Evolutionary conservation across 305 asterid species (phyloP), one percentile per base, ranked within the genome.

Genomic region (Nicotiana rustica): DNA sequence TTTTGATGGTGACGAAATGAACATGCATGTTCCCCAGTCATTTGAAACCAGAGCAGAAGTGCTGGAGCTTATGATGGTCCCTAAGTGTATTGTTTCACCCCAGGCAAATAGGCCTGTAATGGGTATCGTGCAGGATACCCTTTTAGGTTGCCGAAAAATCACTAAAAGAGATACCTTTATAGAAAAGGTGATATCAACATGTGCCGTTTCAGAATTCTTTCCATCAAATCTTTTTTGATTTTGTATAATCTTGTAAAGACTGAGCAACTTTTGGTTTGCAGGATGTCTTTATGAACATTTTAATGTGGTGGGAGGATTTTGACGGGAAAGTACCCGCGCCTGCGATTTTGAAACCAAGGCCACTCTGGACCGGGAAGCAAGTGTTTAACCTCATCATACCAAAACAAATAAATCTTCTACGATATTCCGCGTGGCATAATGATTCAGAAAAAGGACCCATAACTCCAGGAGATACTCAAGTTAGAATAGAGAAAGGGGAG

Each of bases 281-380:
- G 98, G 99, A 96, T 90, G 99, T 96, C 66, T 96, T 96, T 82
- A 96, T 96, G 99, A 96, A 96, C 88, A 96, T 92, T 64, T 91
- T 96, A 83, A 96, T 96, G 99, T 96, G 99, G 98, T 96, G 99
- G 99, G 99, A 95, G 86, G 99, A 96, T 92, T 96, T 96, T 83
- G 99, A 96, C 83, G 99, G 99, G 85, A 96, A 95, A 89, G 91
- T 96, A 65, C 99, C 99, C 12, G 98, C 98, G 79, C 99, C 99
- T 80, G 94, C 96, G 44, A 92, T 96, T 84, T 87, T 96, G 90
- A 96, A 96, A 84, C 99, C 99, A 21, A 93, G 93, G 86, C 99
- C 99, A 82, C 94, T 96, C 56, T 96, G 99, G 99, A 96, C 99
- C 10, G 99, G 99, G 71, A 96, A 96, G 80, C 99, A 96, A 90